Percentiles rank a stretch among this genome's conserved stretches.
Conservation (phyloP, 441 rosid species). For the Populus trichocarpa region DNA sequence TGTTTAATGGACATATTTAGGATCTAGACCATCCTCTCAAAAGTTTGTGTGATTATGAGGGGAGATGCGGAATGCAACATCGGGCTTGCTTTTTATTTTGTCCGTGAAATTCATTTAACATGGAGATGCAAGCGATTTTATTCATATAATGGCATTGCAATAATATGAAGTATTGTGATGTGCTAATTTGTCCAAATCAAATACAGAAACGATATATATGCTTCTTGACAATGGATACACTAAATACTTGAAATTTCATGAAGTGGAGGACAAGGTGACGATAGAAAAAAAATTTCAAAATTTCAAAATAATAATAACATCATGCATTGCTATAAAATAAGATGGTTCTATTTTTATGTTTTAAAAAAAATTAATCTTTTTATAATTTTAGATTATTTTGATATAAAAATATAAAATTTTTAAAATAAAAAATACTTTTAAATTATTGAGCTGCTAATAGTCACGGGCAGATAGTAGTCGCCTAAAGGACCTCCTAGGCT, state of each 20-base stretch:
- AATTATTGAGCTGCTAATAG: no score
- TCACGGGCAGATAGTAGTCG: no score
- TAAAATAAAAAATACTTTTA: no score
- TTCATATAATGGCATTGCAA: not conserved
- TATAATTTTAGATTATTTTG: no score
- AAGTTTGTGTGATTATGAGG: not conserved
- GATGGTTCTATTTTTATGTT: no score
- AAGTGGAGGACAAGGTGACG: not conserved
- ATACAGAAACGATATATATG: not conserved
- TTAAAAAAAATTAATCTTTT: no score
- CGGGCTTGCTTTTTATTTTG: not conserved
- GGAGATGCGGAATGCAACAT: not conserved
- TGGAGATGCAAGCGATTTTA: not conserved
- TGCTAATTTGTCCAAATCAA: not conserved
- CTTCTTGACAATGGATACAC: not conserved
- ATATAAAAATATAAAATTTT: no score
- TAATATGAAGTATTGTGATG: not conserved
- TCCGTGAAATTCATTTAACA: not conserved
- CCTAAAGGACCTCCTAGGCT: not conserved
- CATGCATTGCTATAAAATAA: no score
- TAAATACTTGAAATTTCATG: not conserved
- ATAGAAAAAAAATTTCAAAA: not conserved
- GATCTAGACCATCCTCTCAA: not conserved
- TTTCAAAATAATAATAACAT: not conserved
- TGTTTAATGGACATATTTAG: not conserved